Base-by-base conservation (phyloP, 352 stramenopile species). In the Globisporangium cystogenes region DNA sequence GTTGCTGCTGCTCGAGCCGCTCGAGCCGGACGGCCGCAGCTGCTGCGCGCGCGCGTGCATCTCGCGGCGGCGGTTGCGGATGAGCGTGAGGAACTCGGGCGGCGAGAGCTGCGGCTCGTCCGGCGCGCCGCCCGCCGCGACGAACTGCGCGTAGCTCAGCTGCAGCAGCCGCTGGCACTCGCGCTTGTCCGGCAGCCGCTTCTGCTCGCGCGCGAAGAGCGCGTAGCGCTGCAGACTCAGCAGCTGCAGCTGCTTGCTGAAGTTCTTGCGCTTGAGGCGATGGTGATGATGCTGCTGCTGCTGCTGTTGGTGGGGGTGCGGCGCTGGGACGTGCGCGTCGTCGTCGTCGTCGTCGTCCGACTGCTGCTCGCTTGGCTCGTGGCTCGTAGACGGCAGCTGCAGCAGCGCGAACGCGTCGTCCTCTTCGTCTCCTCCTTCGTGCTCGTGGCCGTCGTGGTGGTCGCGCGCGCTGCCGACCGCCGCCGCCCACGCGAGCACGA, bases 181-280 rank as follows among this genome's bases (percentile, higher is more conserved):
- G 23, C 64, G 55, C 39, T 77, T 74, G 55, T 78, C 55, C 2
- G 78, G 72, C 4, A 87, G 70, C 24, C 55, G 59, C 0, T 60
- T 65, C 11, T 70, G 61, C 8, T 65, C 56, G 6, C 66, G 65
- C 24, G 64, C 59, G 36, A 71, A 67, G 36, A 72, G 62, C 6
- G 72, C 78, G 51, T 89, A 89, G 5, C 70, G 63, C 58, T 81
- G 62, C 10, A 89, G 70, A 56, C 75, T 72, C 23, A 82, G 46
- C 35, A 87, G 60, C 55, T 89, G 78, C 11, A 89, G 56, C 48
- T 74, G 56, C 53, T 89, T 87, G 57, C 74, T 87, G 46, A 87
- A 76, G 66, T 85, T 87, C 49, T 80, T 86, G 39, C 78, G 75
- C 60, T 89, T 89, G 26, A 69, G 59, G 10, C 73, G 56, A 48